phyloP scores from a whole-genome alignment of 2,329 filamentous ascomycete species.

The Penicillium frequentans region DNA sequence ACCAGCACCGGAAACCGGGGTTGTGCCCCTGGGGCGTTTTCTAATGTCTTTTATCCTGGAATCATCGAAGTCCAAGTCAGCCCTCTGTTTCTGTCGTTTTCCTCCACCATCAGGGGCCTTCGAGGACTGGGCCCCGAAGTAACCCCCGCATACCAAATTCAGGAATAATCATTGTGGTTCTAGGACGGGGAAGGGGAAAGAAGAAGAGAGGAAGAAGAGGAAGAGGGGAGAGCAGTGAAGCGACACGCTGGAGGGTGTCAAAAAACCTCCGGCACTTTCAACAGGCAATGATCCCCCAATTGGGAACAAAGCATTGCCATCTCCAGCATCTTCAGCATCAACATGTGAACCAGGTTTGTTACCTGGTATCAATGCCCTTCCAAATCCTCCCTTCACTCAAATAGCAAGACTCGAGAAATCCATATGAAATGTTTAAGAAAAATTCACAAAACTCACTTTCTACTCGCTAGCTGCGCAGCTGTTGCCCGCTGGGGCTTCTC shows the following conservation, averaged over 20 bases:
- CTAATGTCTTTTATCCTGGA: conserved; percentile 32
- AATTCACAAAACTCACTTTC: conserved; percentile 51
- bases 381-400: neutral
- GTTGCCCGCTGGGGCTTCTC: conserved; percentile 53
- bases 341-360: neutral
- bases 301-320: neutral
- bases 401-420: neutral
- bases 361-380: neutral
- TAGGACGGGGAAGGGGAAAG: neutral
- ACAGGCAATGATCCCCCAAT: neutral
- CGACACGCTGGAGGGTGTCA: neutral
- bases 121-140: too few relatives aligned
- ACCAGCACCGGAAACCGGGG: conserved; percentile 13
- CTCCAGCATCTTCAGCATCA: neutral
- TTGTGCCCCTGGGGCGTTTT: conserved; percentile 16
- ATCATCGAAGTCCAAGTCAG: conserved; percentile 1
- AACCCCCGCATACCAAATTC: too few relatives aligned
- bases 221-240: neutral
- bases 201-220: neutral
- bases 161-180: too few relatives aligned
- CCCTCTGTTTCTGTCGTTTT: neutral
- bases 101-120: neutral
- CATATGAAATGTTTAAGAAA: neutral
- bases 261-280: neutral
- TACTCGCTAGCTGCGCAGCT: conserved; percentile 54